Evolutionary conservation across 2,329 filamentous ascomycete species (phyloP).

Genomic region (Diaporthe ampelina): DNA sequence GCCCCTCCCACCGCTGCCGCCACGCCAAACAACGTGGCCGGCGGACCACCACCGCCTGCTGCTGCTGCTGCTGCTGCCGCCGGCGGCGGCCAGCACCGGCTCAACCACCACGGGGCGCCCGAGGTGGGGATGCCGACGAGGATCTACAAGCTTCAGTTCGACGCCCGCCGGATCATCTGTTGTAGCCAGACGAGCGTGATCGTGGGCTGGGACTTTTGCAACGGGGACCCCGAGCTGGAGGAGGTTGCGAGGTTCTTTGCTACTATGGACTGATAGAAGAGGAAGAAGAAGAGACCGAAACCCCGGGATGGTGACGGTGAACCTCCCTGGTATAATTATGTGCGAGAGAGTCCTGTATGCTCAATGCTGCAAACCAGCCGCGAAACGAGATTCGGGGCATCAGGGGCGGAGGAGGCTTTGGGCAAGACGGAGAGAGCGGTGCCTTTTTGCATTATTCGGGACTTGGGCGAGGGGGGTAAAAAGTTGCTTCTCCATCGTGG

Average conservation of each 20-base stretch:
- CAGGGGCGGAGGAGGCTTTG: too few relatives aligned
- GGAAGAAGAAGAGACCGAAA: too few relatives aligned
- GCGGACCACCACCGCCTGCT: slow-evolving; percentile 28
- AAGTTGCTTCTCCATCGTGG: neutral
- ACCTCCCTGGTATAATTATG: neutral
- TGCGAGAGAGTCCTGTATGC: neutral
- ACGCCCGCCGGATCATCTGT: slow-evolving; percentile 92
- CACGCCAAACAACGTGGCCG: slow-evolving; percentile 9
- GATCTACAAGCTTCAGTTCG: slow-evolving; percentile 97
- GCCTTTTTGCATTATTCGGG: neutral
- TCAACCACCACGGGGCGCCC: slow-evolving; percentile 60
- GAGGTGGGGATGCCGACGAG: slow-evolving; percentile 67
- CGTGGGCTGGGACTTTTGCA: slow-evolving; percentile 98
- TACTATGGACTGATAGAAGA: slow-evolving; percentile 62
- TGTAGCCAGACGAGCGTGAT: slow-evolving; percentile 93
- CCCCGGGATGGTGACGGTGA: neutral
- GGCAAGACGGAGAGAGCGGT: neutral
- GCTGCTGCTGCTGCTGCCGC: too few relatives aligned
- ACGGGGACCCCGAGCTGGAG: slow-evolving; percentile 83
- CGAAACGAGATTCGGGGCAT: neutral
- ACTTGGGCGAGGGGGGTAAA: too few relatives aligned
- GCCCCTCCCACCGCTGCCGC: slow-evolving; percentile 13
- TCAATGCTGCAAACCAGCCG: neutral
- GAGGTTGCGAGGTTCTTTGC: slow-evolving; percentile 85
- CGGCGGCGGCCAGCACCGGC: slow-evolving; percentile 41